Base-by-base conservation (phyloP, 352 stramenopile species). In the Phytophthora foliorum region DNA sequence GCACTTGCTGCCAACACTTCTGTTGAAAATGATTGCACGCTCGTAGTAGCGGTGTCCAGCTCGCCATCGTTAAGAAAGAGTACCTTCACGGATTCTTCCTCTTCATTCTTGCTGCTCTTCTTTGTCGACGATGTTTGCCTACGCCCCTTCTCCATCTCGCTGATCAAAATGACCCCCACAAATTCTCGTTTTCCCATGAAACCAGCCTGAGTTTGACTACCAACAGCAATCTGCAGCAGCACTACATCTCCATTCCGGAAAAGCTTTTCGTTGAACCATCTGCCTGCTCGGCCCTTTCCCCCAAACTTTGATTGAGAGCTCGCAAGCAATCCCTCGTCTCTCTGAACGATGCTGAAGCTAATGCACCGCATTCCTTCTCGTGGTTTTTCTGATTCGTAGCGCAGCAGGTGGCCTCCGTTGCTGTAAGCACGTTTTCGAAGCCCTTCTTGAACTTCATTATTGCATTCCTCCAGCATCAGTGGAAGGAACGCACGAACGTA, bases 241-340 rank as follows among this genome's bases (percentile, higher is more conserved):
- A 97, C 78, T 19, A 95, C 76, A 44, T 97, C 89, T 6, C 82
- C 84, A 54, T 95, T 95, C 19, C 79, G 80, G 44, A 97, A 94
- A 2, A 90, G 68, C 49, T 94, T 95, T 32, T 87, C 75, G 44
- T 89, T 77, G 29, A 60, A 80, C 49, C 16, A n/a, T 60, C 57
- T 65, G 13, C 50, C 14, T 24, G 46, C 57, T n/a, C 65, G 59
- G 6, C 67, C 46, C 31, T 75, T 77, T 21, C 66, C 59, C 32
- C 67, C 59, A 44, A 81, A 79, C 29, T 77, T 84, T 31, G 59
- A 65, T 10, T 72, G 58, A 53, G 50, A 75, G 32, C 63, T 69
- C 16, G 65, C 56, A 21, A 77, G 39, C 27, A 80, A 29, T 16
- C 54, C 51, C 17, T 86, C 73, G 17, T 82, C 82, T 32, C 72